Conservation (phyloP, 176 grass and related monocot species). For the Raddia guianensis region DNA sequence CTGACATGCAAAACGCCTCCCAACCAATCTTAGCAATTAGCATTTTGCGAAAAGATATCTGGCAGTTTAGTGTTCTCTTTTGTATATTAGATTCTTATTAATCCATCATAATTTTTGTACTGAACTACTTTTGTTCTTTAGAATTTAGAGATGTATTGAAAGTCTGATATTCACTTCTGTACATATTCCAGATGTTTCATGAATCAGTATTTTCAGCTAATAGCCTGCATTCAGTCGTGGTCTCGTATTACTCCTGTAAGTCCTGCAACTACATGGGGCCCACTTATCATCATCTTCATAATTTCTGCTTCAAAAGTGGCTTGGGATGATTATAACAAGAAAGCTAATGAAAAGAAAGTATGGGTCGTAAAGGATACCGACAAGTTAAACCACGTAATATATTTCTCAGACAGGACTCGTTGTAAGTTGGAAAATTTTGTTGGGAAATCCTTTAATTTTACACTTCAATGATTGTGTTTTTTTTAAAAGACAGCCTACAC, state of each 20-base stretch:
- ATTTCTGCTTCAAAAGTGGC: conserved; percentile 96
- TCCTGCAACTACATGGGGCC: conserved; percentile 90
- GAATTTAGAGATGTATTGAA: neutral
- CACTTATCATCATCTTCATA: conserved; percentile 84
- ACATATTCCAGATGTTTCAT: conserved; percentile 80
- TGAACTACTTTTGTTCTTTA: conserved; percentile 7
- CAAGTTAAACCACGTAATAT: neutral
- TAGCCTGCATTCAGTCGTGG: conserved; percentile 93
- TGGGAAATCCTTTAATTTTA: too few species aligned
- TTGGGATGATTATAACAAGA: conserved; percentile 98
- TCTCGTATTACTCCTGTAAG: conserved; percentile 81
- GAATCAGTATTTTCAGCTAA: conserved; percentile 95
- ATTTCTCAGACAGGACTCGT: neutral
- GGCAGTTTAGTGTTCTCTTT: conserved; percentile 20
- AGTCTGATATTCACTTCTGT: conserved; percentile 21
- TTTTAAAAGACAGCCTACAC: too few species aligned
- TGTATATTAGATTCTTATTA: neutral
- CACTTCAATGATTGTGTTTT: too few species aligned
- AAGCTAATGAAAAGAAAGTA: conserved; percentile 87
- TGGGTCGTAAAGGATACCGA: conserved; percentile 60
- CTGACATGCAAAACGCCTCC: neutral
- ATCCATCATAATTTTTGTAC: neutral
- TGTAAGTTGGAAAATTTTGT: neutral
- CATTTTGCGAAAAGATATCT: conserved; percentile 18
- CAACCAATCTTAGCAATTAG: neutral